Base-by-base conservation (phyloP, 2,329 filamentous ascomycete species). In the Pseudopithomyces maydicus region DNA sequence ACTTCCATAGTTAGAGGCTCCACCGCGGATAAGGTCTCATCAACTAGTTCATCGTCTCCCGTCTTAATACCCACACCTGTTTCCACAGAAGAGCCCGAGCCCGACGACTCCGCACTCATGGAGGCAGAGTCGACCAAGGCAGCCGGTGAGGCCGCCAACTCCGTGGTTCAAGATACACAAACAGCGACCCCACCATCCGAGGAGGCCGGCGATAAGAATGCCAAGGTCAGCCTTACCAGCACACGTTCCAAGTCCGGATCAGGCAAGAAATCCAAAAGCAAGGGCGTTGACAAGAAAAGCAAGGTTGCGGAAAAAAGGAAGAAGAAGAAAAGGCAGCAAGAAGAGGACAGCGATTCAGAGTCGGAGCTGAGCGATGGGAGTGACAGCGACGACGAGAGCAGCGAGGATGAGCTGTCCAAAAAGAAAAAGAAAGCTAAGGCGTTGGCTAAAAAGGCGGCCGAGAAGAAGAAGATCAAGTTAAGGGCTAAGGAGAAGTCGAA, bases 31-130 rank as follows among this genome's bases (percentile, higher is more conserved):
- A 49, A 59, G 57, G 20, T 62, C 62, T 48, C 52, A 62, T n/a
- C 68, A 33, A 52, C 66, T 26, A 61, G 67, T 15, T 56, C 46
- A 12, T 72, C 68, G 5, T 68, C 68, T 8, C 67, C 66, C 36
- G 60, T 70, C 23, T 50, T 67, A 17, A 53, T 72, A 20, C 49
- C 67, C 11, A 71, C 69, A 11, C 68, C 68, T 1, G 64, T 63
- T n/a, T 57, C 65, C 3, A 61, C 52, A 12, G 54, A 55, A 23
- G 52, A 49, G 38, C 64, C 63, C 8, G 67, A 71, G 3, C 55
- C 64, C 14, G 65, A 65, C 39, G 58, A 56, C 6, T 47, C 65
- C 23, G 56, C 54, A 7, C 47, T 70, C 3, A 61, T 59, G 35
- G 49, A 56, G 44, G 32, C 52, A 33, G 48, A 58, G 38, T 49